These are phyloP conservation scores for Solanum paucissectum DNA, from an alignment of 257 asterid species.

Conservation along the genomic window DNA sequence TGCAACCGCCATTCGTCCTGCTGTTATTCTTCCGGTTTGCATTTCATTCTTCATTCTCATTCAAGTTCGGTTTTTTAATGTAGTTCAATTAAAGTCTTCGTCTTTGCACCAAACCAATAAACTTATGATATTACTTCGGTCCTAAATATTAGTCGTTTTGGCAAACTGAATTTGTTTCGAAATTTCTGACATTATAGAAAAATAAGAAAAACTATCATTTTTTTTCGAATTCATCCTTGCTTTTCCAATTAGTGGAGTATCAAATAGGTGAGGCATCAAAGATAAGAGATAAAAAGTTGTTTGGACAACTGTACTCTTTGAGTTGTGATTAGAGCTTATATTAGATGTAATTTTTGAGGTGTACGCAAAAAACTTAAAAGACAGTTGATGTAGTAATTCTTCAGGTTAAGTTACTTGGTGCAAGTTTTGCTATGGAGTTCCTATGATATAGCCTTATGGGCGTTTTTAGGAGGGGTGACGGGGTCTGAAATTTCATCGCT, in stretches of 20 bases:
- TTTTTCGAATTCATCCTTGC: background rate
- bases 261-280: background rate
- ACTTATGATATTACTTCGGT: background rate
- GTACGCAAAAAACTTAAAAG: background rate
- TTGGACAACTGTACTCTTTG: background rate
- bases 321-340: background rate
- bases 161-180: background rate
- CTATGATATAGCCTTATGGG: background rate
- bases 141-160: background rate
- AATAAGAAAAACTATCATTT: background rate
- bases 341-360: background rate
- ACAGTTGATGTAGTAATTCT: background rate
- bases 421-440: background rate
- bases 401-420: background rate
- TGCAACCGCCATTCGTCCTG: constrained; percentile 54
- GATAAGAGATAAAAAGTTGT: background rate
- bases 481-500: background rate
- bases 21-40: constrained; percentile 80
- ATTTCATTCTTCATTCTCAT: background rate
- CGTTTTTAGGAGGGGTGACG: background rate
- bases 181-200: background rate
- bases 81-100: background rate
- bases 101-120: background rate
- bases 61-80: background rate
- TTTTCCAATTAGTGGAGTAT: background rate